A percentile compares a stretch with the other conserved stretches of the same genome.
Evolutionary conservation across 352 stramenopile genomes (phyloP).

Genomic region (Phytophthora boehmeriae): DNA sequence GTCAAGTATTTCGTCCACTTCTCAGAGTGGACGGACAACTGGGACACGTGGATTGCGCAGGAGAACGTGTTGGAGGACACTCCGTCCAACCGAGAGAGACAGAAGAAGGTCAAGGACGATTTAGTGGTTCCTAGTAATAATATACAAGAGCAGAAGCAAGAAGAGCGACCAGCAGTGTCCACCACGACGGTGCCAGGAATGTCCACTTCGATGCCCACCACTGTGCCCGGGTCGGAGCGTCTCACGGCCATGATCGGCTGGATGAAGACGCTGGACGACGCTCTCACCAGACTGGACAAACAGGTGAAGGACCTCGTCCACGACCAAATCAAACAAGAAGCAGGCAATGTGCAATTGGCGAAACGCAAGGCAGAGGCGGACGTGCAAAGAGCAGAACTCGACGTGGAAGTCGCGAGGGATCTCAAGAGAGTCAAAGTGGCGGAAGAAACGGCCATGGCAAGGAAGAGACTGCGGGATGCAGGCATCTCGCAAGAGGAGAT

Average conservation of each 20-base stretch:
- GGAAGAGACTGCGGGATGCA: slow-evolving; percentile 38
- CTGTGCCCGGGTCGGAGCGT: slow-evolving; percentile 20
- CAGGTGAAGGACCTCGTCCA: slow-evolving; percentile 31
- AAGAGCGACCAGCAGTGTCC: not conserved
- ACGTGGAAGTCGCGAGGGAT: slow-evolving; percentile 33
- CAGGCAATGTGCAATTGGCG: slow-evolving; percentile 14
- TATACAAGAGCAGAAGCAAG: slow-evolving; percentile 16
- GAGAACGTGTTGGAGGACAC: slow-evolving; percentile 36
- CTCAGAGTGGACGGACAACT: slow-evolving; percentile 28
- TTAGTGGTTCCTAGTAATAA: slow-evolving; percentile 24
- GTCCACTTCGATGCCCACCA: slow-evolving; percentile 19
- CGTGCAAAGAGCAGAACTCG: slow-evolving; percentile 36
- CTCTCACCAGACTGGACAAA: slow-evolving; percentile 28
- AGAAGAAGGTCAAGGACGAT: slow-evolving; percentile 36
- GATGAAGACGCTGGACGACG: slow-evolving; percentile 40
- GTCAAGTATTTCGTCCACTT: slow-evolving; percentile 32
- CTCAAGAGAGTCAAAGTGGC: slow-evolving; percentile 38
- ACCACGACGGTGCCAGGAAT: slow-evolving; percentile 8
- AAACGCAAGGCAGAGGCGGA: slow-evolving; percentile 37
- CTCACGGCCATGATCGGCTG: slow-evolving; percentile 35
- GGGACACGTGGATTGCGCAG: slow-evolving; percentile 30
- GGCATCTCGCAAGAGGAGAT: slow-evolving; percentile 39
- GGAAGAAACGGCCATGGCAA: slow-evolving; percentile 34
- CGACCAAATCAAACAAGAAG: slow-evolving; percentile 29
- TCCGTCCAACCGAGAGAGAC: slow-evolving; percentile 24